Evolutionary conservation across 1,284 basidiomycete species (phyloP), one percentile per base, ranked within the genome.

Genomic region (Naganishia liquefaciens): DNA sequence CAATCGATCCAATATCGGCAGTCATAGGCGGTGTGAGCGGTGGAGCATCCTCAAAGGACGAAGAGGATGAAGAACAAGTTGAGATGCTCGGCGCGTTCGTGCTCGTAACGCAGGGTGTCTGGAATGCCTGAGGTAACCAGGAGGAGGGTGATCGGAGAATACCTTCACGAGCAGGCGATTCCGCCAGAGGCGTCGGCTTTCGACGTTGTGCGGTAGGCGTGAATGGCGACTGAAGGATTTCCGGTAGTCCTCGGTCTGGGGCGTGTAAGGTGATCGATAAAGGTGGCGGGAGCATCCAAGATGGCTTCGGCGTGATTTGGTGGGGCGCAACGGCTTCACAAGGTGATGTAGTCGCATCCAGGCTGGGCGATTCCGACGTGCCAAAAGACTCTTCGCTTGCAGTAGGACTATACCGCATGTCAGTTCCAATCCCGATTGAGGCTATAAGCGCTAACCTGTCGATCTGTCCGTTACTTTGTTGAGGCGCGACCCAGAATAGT

Each of bases 401-500:
- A 21, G 51, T 53, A 37, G 51, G 51, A 39, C 51, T 53, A 30
- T 51, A 19, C 30, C n/a, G 15, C 5, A n/a, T 17, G 15, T 53
- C 17, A 53, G 51, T 33, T 11, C 5, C 46, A 11, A 37, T 40
- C 28, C 23, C 4, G 23, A 49, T 10, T 15, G 11, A 19, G 30
- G 13, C 5, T 9, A 17, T 15, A 21, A 7, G 19, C 17, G 19
- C 51, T 23, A 11, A 53, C 51, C 30, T 39, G 13, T 53, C 33
- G 19, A 53, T 33, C 33, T 39, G 30, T 21, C 13, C 23, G 10
- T 2, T 23, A 19, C n/a, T 33, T 7, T 10, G 17, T 11, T 19
- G 15, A 7, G 57, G 46, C 13, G 57, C 33, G 23, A 60, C 57
- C 21, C 39, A 60, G 13, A 60, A 60, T 46, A 60, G 42, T 1